Conservation (phyloP, 1,284 basidiomycete genomes). For the Cryptococcus maquisensis region DNA sequence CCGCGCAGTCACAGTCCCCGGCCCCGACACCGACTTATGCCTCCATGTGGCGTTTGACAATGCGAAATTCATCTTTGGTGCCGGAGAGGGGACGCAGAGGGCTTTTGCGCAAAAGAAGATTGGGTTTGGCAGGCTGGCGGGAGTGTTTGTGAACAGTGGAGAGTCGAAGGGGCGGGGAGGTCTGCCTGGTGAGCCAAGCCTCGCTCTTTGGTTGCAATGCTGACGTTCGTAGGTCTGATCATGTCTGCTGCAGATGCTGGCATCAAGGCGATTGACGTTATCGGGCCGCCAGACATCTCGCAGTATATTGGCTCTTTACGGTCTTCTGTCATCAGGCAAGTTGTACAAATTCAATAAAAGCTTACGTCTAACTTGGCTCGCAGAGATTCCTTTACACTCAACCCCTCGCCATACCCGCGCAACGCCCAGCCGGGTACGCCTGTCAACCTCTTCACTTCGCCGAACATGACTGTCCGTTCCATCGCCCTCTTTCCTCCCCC, state of each 20-base stretch:
- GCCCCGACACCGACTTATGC: conserved; percentile 73
- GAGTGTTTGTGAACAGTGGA: conserved; percentile 68
- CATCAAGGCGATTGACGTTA: conserved; percentile 57
- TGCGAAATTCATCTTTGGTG: conserved; percentile 80
- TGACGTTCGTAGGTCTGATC: conserved; percentile 58
- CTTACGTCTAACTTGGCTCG: background rate
- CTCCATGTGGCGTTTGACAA: conserved; percentile 69
- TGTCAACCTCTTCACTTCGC: conserved; percentile 21
- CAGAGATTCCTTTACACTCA: conserved; percentile 14
- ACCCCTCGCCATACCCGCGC: conserved; percentile 12
- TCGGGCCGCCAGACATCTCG: conserved; percentile 67
- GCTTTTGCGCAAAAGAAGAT: conserved; percentile 64
- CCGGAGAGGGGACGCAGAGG: conserved; percentile 72
- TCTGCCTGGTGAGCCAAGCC: conserved; percentile 58
- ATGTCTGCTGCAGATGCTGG: conserved; percentile 77
- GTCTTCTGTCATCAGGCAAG: conserved; percentile 22
- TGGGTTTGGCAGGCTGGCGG: conserved; percentile 62
- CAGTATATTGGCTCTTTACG: conserved; percentile 66
- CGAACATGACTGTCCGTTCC: conserved; percentile 29
- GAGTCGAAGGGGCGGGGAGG: conserved; percentile 60
- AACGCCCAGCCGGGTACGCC: conserved; percentile 4
- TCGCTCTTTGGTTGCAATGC: no score
- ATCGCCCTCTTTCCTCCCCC: conserved; percentile 19
- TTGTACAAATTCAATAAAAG: background rate
- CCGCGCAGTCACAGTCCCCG: conserved; percentile 47